Evolutionary conservation across 257 asterid species (phyloP), one percentile per base, ranked within the genome.

Genomic region (Salvia miltiorrhiza): DNA sequence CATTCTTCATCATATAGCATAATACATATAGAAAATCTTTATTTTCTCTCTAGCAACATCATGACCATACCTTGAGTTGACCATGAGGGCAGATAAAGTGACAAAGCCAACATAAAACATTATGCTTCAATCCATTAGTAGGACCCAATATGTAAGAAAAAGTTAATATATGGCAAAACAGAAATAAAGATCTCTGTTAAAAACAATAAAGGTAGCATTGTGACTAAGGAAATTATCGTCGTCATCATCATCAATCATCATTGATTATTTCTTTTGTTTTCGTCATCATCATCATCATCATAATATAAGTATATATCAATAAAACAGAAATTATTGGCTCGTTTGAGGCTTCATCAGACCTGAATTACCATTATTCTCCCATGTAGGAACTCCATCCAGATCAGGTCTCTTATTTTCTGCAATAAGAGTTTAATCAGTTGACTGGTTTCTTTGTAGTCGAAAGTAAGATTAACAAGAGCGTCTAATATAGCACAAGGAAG

Each of bases 371-470:
- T 74, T 82, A 58, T 85, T 90, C 72, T 87, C 97, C 66, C 79
- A 76, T 23, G 79, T 53, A 54, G 87, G 73, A 71, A 73, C 79
- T 59, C 83, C 91, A 71, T 87, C 93, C 45, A 71, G 76, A 75
- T 85, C 96, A 73, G 73, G 64, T 68, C 80, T 87, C 76, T 78
- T 84, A 71, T 52, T 86, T 79, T 89, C 98, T 92, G 90, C 79
- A 75, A 76, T 26, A 73, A 7, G 65, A 26, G 59, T 58, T 37
- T n/a, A n/a, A 78, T 19, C 60, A 41, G 28, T 59, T 54, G 21
- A 63, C 60, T 21, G 11, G 30, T 52, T 63, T 16, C 37, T n/a
- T 13, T 73, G 24, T 54, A 21, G 23, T 30, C 11, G 45, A 48
- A 75, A 37, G 59, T 8, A 41, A 21, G 43, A 63, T 14, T 12